Conservation (phyloP, 1,284 basidiomycete species). For the Neonothopanus nambi region DNA sequence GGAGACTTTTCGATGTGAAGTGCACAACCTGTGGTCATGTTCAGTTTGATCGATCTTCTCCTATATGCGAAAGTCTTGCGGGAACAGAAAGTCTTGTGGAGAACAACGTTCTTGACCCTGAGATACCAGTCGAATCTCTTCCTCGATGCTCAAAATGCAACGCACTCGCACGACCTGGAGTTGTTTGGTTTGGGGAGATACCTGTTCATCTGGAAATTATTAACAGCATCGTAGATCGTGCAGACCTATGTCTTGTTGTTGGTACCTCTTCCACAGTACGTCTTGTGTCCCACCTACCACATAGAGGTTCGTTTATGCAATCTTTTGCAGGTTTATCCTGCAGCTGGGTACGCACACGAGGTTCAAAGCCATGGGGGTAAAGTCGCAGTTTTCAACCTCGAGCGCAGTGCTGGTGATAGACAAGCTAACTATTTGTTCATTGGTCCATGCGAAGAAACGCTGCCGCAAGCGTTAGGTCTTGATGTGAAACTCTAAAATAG, state of each 20-base stretch:
- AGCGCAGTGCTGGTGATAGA: slow-evolving; percentile 42
- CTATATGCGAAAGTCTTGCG: slow-evolving; percentile 50
- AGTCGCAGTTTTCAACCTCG: slow-evolving; percentile 64
- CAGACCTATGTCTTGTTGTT: slow-evolving; percentile 62
- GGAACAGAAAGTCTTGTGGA: slow-evolving; percentile 53
- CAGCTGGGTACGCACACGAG: slow-evolving; percentile 35
- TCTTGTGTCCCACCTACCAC: slow-evolving; percentile 3
- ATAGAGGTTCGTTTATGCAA: neutral
- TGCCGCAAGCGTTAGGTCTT: slow-evolving; percentile 37
- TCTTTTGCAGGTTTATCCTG: slow-evolving; percentile 39
- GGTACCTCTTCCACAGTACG: slow-evolving; percentile 63
- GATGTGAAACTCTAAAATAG: no score
- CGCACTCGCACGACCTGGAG: slow-evolving; percentile 55
- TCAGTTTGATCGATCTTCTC: slow-evolving; percentile 43
- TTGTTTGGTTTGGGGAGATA: slow-evolving; percentile 68
- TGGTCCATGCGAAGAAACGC: slow-evolving; percentile 45
- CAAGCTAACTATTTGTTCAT: slow-evolving; percentile 30
- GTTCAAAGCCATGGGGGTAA: slow-evolving; percentile 37
- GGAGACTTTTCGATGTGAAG: slow-evolving; percentile 54
- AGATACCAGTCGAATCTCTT: slow-evolving; percentile 45
- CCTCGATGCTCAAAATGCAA: slow-evolving; percentile 55
- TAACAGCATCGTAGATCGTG: slow-evolving; percentile 42
- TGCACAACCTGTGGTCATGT: slow-evolving; percentile 51
- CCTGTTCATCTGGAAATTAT: slow-evolving; percentile 47
- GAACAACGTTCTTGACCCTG: slow-evolving; percentile 34